These are phyloP conservation scores for Linderniella brevidens DNA, from an alignment of 257 asterid genomes.

Conservation along the genomic window DNA sequence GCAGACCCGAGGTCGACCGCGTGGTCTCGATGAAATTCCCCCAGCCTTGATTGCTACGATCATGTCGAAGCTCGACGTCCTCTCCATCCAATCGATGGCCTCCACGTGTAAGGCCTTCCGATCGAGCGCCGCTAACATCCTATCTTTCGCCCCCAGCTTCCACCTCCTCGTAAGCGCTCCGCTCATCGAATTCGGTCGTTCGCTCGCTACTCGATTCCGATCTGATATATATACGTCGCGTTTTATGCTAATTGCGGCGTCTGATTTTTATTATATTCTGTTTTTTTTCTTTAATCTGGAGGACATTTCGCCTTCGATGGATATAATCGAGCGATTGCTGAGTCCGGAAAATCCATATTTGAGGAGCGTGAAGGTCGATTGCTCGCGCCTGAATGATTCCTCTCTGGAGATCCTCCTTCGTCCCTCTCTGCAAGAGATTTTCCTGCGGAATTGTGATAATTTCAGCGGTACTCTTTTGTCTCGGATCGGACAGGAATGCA, in stretches of 20 bases:
- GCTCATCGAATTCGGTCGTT: background rate
- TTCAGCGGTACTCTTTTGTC: conserved; percentile 74
- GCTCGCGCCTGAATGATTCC: conserved; percentile 75
- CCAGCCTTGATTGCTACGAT: conserved; percentile 62
- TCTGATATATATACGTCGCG: background rate
- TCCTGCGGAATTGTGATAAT: conserved; percentile 56
- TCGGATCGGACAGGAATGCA: conserved; percentile 49
- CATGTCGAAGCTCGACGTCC: conserved; percentile 70
- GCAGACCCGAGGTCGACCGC: too few species aligned
- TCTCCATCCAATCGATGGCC: conserved; percentile 68
- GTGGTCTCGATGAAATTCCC: conserved; percentile 47
- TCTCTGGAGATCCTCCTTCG: conserved; percentile 39
- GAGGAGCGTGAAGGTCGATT: conserved; percentile 61
- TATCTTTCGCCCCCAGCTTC: conserved; percentile 49
- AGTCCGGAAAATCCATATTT: conserved; percentile 42
- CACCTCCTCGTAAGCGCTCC: conserved; percentile 44
- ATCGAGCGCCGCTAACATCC: conserved; percentile 48
- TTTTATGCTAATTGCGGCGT: background rate
- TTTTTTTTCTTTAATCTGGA: conserved; percentile 6
- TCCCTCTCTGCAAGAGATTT: conserved; percentile 59
- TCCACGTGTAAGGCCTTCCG: conserved; percentile 71
- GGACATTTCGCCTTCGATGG: conserved; percentile 67
- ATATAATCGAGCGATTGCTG: conserved; percentile 52
- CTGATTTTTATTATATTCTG: conserved; percentile 3
- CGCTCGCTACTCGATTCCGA: too few species aligned